A percentile compares a stretch with the other conserved stretches of the same genome.
phyloP scores from a whole-genome alignment of 1,139 yeast species.

The Trichomonascaceae sp. region DNA sequence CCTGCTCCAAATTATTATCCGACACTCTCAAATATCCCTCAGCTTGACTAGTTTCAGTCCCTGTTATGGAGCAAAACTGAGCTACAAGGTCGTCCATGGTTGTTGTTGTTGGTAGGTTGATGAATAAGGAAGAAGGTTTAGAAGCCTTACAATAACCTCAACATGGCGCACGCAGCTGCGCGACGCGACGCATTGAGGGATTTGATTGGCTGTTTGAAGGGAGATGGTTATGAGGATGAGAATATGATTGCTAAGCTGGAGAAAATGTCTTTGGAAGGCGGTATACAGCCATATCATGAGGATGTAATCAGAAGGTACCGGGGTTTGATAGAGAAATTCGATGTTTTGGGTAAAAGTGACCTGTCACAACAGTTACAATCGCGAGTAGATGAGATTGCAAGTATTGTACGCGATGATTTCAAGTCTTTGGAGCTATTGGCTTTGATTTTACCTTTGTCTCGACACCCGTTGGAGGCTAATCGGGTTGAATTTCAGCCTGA shows the following conservation, averaged over 20 bases:
- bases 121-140: background rate
- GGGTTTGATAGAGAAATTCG: constrained; percentile 22
- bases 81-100: constrained; percentile 43
- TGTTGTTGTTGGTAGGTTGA: background rate
- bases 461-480: constrained; percentile 4
- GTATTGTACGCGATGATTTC: constrained; percentile 8
- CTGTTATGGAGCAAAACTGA: constrained; percentile 80
- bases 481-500: background rate
- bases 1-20: constrained; percentile 73
- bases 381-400: constrained; percentile 15
- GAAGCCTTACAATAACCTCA: background rate
- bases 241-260: background rate
- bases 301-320: constrained; percentile 16
- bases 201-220: constrained; percentile 7
- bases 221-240: background rate
- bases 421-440: constrained; percentile 15
- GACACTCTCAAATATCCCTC: constrained; percentile 73
- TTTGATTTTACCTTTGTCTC: constrained; percentile 16
- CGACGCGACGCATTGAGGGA: constrained; percentile 11
- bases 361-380: constrained; percentile 20
- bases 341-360: constrained; percentile 24
- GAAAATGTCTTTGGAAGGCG: constrained; percentile 1
- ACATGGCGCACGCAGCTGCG: constrained; percentile 3
- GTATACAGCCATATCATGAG: constrained; percentile 15
- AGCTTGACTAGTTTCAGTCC: constrained; percentile 66